phyloP scores from a whole-genome alignment of 2,329 filamentous ascomycete genomes.

The Ophiocordyceps robertsii region DNA sequence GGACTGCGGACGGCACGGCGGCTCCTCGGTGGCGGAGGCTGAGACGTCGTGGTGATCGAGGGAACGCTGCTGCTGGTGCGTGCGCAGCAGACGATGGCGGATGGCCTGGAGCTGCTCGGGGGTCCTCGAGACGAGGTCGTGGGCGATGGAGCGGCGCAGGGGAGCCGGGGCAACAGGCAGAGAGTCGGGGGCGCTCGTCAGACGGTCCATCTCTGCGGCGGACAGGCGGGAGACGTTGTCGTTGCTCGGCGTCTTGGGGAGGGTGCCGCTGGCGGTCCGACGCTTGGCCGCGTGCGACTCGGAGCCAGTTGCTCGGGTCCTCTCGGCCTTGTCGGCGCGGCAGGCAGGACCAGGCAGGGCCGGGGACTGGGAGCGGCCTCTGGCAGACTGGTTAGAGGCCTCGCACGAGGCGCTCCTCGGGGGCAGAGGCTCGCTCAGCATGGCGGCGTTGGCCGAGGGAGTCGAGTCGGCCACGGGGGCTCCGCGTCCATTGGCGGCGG shows the following conservation, averaged over 20 bases:
- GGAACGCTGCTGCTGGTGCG: conserved; percentile 13
- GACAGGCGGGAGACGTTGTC: conserved; percentile 40
- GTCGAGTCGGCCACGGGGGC: neutral
- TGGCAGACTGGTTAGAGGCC: neutral
- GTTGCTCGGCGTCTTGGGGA: conserved; percentile 18
- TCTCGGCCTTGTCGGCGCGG: neutral
- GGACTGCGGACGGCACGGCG: conserved; percentile 19
- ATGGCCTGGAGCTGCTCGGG: conserved; percentile 16
- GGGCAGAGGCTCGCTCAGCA: neutral
- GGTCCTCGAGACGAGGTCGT: conserved; percentile 18
- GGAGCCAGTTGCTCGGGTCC: neutral
- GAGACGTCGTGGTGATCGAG: conserved; percentile 3
- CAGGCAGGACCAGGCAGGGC: neutral
- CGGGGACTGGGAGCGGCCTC: neutral
- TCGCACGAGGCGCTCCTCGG: neutral
- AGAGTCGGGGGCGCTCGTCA: conserved; percentile 43
- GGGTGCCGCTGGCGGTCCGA: conserved; percentile 15
- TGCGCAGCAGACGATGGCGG: conserved; percentile 9
- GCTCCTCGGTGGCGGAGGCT: conserved; percentile 1
- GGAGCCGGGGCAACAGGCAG: conserved; percentile 36
- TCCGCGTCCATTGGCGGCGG: conserved; percentile 2
- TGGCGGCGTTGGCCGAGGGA: neutral
- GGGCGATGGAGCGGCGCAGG: conserved; percentile 22
- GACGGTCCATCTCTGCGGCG: conserved; percentile 42
- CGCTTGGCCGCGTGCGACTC: conserved; percentile 4